Conservation (phyloP, 2,329 filamentous ascomycete species). For the Verticillium nubilum region DNA sequence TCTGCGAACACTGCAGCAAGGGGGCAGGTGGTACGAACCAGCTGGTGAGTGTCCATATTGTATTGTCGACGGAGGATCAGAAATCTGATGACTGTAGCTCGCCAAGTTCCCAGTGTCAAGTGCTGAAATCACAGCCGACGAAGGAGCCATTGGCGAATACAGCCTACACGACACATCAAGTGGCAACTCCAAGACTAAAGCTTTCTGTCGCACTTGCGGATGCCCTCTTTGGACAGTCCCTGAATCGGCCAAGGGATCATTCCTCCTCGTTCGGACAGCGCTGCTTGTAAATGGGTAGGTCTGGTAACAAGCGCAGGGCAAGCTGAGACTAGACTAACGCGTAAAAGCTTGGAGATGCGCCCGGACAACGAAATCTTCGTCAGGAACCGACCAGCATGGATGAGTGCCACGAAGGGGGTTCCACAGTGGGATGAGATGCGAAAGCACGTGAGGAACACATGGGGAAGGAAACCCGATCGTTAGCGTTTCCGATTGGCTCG, state of each 20-base stretch:
- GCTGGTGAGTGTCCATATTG: constrained; percentile 6
- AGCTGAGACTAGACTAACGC: background rate
- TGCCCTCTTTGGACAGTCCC: constrained; percentile 22
- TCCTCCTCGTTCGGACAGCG: constrained; percentile 16
- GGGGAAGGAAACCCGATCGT: background rate
- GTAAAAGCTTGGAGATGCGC: constrained; percentile 4
- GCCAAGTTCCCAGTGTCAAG: constrained; percentile 17
- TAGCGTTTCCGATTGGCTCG: background rate
- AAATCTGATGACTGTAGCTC: constrained; percentile 11
- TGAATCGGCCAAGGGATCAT: constrained; percentile 15
- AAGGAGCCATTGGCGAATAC: constrained; percentile 10
- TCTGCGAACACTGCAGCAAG: constrained; percentile 12
- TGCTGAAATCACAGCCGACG: constrained; percentile 5
- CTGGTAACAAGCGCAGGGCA: background rate
- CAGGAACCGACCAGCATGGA: constrained; percentile 20
- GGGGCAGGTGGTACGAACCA: constrained; percentile 9
- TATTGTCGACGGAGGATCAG: fast-evolving
- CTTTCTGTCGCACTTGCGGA: constrained; percentile 19
- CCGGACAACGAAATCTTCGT: constrained; percentile 22
- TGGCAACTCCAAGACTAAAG: constrained; percentile 17
- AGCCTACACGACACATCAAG: constrained; percentile 17
- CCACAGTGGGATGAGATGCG: constrained; percentile 20
- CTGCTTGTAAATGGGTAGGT: constrained; percentile 19
- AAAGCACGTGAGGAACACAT: constrained; percentile 3
- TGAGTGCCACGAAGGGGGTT: constrained; percentile 11